phyloP scores from a whole-genome alignment of 2,329 filamentous ascomycete genomes.

The Lachnellula cervina region DNA sequence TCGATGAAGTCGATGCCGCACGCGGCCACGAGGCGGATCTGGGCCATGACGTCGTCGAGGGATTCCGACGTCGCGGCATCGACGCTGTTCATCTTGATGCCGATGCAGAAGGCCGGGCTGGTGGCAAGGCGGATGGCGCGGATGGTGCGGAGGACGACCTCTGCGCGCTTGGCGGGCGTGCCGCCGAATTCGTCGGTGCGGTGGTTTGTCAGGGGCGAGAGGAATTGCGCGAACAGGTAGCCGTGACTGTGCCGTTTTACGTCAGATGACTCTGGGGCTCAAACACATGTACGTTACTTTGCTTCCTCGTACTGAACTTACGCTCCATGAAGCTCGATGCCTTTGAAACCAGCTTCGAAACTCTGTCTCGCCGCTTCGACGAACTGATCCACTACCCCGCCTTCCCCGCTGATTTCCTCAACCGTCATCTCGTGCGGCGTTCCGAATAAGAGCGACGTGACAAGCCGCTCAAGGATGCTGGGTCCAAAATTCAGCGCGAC shows the following conservation, averaged over 20 bases:
- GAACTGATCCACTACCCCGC: conserved; percentile 32
- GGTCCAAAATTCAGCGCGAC: conserved; percentile 40
- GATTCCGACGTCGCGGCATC: conserved; percentile 10
- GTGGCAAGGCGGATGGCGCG: conserved; percentile 7
- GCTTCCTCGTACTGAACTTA: no score
- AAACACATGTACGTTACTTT: no score
- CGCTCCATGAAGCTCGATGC: conserved; percentile 47
- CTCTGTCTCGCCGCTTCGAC: conserved; percentile 41
- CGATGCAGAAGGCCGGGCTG: conserved; percentile 10
- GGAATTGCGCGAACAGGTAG: conserved; percentile 53
- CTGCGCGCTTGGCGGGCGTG: conserved; percentile 4
- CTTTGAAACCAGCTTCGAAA: conserved; percentile 46
- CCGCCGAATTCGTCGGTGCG: conserved; percentile 54
- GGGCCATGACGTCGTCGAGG: conserved; percentile 11
- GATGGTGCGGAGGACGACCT: conserved; percentile 10
- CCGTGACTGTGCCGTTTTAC: conserved; percentile 38
- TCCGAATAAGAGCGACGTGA: conserved; percentile 39
- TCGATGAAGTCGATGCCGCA: conserved; percentile 15
- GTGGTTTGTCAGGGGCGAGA: conserved; percentile 45
- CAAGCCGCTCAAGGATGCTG: conserved; percentile 31
- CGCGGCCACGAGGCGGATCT: conserved; percentile 9
- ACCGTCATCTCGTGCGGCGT: conserved; percentile 52
- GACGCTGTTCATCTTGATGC: conserved; percentile 13
- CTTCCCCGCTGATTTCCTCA: conserved; percentile 43
- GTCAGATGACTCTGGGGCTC: no score